Conservation (phyloP, 768 basidiomycete genomes). For the Lactarius hatsudake region DNA sequence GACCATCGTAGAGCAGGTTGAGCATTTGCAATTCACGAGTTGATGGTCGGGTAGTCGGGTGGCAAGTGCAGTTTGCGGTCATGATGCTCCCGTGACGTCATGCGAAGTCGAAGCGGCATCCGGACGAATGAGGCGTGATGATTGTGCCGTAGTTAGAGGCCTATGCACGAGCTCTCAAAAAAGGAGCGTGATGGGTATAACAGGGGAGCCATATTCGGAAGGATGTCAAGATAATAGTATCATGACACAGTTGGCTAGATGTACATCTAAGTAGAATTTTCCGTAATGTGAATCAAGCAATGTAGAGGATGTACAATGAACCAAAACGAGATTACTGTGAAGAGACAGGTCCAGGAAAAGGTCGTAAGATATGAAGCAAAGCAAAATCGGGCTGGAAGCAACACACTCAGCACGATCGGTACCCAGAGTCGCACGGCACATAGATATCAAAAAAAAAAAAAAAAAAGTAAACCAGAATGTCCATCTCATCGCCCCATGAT, state of each 20-base stretch:
- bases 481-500: background rate
- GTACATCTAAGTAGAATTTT: conserved; percentile 8
- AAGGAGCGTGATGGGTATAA: no score
- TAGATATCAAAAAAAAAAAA: background rate
- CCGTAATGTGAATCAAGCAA: conserved; percentile 2
- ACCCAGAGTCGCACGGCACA: background rate
- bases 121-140: no score
- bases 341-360: background rate
- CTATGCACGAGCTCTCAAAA: no score
- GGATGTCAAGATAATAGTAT: background rate
- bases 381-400: background rate
- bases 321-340: background rate
- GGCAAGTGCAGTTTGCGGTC: no score
- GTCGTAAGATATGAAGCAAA: background rate
- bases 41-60: no score
- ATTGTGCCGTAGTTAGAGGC: no score
- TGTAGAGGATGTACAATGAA: conserved; percentile 20
- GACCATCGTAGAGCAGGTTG: no score
- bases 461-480: background rate
- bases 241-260: background rate
- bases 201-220: no score
- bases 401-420: background rate
- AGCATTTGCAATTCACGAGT: no score
- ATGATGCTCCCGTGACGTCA: no score
- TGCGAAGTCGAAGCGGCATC: no score